Evolutionary conservation across 1,139 yeast genomes (phyloP).

Genomic region (Suhomyces ambrosiae): DNA sequence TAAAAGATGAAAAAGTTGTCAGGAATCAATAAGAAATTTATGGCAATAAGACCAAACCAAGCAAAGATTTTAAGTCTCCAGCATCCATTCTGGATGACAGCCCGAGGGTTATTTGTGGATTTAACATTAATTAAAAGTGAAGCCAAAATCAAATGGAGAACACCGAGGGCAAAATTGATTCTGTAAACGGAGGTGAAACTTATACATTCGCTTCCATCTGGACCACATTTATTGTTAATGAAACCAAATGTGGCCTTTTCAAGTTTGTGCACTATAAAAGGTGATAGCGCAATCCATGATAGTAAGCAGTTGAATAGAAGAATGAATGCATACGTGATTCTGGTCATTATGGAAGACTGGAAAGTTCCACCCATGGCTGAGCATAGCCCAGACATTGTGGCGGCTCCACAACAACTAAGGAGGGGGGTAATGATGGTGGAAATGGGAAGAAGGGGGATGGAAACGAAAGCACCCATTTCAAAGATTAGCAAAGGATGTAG

Average conservation of each 20-base stretch:
- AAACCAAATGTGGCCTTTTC: slow-evolving; percentile 74
- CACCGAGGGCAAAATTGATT: slow-evolving; percentile 83
- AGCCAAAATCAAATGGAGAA: slow-evolving; percentile 75
- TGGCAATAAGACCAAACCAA: slow-evolving; percentile 59
- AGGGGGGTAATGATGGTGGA: slow-evolving; percentile 72
- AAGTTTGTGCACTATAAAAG: slow-evolving; percentile 73
- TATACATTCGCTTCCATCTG: slow-evolving; percentile 83
- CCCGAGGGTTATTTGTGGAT: slow-evolving; percentile 78
- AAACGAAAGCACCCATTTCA: slow-evolving; percentile 83
- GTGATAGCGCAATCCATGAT: slow-evolving; percentile 90
- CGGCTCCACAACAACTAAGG: slow-evolving; percentile 85
- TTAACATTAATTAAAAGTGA: slow-evolving; percentile 68
- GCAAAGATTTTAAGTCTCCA: slow-evolving; percentile 78
- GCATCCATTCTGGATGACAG: slow-evolving; percentile 83
- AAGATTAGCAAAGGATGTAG: no score
- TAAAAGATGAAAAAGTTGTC: slow-evolving; percentile 85
- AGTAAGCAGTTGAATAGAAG: slow-evolving; percentile 76
- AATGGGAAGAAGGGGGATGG: slow-evolving; percentile 69
- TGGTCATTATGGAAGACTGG: slow-evolving; percentile 63
- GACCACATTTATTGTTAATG: slow-evolving; percentile 59
- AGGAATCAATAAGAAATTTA: slow-evolving; percentile 74
- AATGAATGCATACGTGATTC: slow-evolving; percentile 81
- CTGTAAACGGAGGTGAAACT: slow-evolving; percentile 94
- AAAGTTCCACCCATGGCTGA: slow-evolving; percentile 61
- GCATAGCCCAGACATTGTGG: slow-evolving; percentile 73